Conservation (phyloP, 1,139 yeast species). For the Diutina pseudorugosa region DNA sequence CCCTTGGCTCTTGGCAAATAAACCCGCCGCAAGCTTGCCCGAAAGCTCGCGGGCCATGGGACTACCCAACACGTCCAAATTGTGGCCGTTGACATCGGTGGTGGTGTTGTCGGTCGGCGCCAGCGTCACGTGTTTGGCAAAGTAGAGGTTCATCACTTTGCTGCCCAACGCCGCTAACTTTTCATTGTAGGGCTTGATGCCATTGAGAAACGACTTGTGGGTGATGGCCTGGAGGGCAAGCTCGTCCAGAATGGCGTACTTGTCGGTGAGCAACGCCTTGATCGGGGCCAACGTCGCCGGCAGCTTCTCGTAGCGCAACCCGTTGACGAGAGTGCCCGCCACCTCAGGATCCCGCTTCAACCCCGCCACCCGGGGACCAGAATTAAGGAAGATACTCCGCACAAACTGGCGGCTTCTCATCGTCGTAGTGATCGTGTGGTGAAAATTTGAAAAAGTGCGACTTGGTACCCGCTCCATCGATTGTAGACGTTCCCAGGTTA, state of each 20-base stretch:
- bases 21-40: slow-evolving; percentile 38
- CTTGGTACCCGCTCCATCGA: not conserved
- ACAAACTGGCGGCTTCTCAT: slow-evolving; percentile 7
- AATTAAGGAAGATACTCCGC: slow-evolving; percentile 24
- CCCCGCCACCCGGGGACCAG: slow-evolving; percentile 59
- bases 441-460: slow-evolving; percentile 1
- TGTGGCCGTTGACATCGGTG: slow-evolving; percentile 38
- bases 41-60: slow-evolving; percentile 37
- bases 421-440: not conserved
- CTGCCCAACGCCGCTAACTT: slow-evolving; percentile 71
- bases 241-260: slow-evolving; percentile 37
- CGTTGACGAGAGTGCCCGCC: slow-evolving; percentile 44
- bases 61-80: slow-evolving; percentile 56
- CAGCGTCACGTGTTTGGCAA: slow-evolving; percentile 40
- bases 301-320: slow-evolving; percentile 45
- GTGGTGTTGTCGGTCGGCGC: slow-evolving; percentile 15
- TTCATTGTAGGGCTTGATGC: slow-evolving; percentile 79
- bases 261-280: slow-evolving; percentile 31
- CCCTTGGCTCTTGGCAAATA: slow-evolving; percentile 36
- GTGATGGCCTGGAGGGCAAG: slow-evolving; percentile 70
- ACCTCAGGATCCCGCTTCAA: slow-evolving; percentile 65
- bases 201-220: slow-evolving; percentile 91
- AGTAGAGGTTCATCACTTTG: slow-evolving; percentile 50
- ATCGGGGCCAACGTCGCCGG: slow-evolving; percentile 36
- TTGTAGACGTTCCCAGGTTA: not conserved